Evolutionary conservation across 23 red algal species (phyloP).

Genomic region (Gracilaria caudata): DNA sequence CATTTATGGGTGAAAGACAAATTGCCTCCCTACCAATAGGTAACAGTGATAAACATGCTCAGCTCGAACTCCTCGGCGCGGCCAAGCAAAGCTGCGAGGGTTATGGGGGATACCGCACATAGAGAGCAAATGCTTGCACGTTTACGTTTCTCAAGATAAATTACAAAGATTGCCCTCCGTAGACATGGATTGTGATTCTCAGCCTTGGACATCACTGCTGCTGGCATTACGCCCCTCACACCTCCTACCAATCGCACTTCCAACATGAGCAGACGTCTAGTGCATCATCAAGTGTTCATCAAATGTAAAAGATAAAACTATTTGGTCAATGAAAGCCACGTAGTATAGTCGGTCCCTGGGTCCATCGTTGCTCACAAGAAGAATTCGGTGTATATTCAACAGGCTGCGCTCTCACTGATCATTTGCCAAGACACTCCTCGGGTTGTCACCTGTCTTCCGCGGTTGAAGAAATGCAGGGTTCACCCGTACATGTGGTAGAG

Average conservation of each 20-base stretch:
- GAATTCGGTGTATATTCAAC: not conserved
- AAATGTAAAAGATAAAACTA: not conserved
- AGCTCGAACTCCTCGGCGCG: too few species aligned
- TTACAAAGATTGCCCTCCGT: not conserved
- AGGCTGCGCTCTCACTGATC: not conserved
- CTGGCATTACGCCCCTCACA: not conserved
- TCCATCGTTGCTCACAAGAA: not conserved
- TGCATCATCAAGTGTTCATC: too few species aligned
- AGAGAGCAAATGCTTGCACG: not conserved
- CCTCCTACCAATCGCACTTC: not conserved
- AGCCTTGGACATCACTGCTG: not conserved
- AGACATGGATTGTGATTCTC: not conserved
- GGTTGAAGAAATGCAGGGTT: slow-evolving; percentile 53
- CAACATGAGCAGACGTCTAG: not conserved
- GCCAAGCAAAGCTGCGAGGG: too few species aligned
- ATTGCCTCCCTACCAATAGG: too few species aligned
- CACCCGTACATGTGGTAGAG: slow-evolving; percentile 57
- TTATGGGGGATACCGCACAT: too few species aligned
- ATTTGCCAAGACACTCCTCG: too few species aligned
- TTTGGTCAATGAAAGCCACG: not conserved
- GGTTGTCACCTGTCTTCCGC: not conserved
- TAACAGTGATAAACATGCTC: too few species aligned
- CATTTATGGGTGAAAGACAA: too few species aligned
- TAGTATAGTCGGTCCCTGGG: not conserved
- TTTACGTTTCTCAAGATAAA: not conserved